These are phyloP conservation scores for Xylaria sp. DNA, from an alignment of 2,329 filamentous ascomycete species.

Conservation along the genomic window DNA sequence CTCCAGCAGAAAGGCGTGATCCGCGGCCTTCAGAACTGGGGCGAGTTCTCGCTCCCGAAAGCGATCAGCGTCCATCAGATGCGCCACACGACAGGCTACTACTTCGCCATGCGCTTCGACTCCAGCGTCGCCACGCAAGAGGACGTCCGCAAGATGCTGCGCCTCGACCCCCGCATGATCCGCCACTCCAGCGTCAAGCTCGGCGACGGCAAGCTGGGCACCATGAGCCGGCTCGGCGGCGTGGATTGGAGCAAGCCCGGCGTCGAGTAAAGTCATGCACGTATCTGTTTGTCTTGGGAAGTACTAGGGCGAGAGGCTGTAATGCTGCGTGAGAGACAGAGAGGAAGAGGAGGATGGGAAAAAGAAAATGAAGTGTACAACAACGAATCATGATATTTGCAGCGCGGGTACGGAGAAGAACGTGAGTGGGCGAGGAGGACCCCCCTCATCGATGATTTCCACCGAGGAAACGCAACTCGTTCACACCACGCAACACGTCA, in stretches of 20 bases:
- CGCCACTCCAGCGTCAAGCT: constrained; percentile 88
- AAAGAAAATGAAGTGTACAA: not conserved
- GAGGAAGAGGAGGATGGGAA: not conserved
- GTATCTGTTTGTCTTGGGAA: not conserved
- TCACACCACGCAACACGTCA: not conserved
- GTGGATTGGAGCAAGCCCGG: constrained; percentile 56
- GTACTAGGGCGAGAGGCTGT: not conserved
- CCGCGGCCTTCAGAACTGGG: constrained; percentile 95
- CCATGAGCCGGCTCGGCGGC: constrained; percentile 59
- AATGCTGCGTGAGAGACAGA: not conserved
- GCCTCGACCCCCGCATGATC: constrained; percentile 90
- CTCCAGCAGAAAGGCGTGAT: constrained; percentile 88
- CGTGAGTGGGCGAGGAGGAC: not conserved
- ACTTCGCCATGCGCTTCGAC: constrained; percentile 99
- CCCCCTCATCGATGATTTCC: not conserved
- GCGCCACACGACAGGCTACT: constrained; percentile 85
- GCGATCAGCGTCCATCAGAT: constrained; percentile 83
- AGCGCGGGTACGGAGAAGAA: not conserved
- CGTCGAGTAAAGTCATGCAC: not conserved
- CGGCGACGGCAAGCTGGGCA: constrained; percentile 69
- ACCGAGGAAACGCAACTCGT: not conserved
- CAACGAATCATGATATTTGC: not conserved
- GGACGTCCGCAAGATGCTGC: constrained; percentile 77
- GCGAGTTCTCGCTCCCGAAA: constrained; percentile 85
- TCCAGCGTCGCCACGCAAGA: constrained; percentile 77